Percentiles rank a stretch among this genome's conserved stretches.
Evolutionary conservation across 2,329 filamentous ascomycete species (phyloP).

Genomic region (Harringtonia aguacate): DNA sequence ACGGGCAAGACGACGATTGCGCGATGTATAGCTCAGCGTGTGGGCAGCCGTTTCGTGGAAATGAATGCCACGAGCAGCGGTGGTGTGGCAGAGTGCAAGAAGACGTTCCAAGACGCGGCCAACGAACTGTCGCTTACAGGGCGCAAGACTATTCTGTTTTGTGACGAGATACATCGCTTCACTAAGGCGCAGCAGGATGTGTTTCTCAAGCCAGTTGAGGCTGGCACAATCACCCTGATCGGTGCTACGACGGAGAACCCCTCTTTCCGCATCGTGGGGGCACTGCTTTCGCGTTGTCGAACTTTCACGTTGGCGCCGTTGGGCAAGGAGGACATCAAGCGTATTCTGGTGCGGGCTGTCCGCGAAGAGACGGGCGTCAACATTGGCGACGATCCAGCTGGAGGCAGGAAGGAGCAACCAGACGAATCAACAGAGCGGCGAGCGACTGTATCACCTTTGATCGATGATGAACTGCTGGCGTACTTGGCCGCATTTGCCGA

Average conservation of each 20-base stretch:
- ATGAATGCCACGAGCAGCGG: conserved; percentile 89
- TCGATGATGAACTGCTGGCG: conserved; percentile 65
- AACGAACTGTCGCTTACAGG: conserved; percentile 74
- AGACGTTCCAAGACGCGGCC: conserved; percentile 75
- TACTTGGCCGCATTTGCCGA: conserved; percentile 84
- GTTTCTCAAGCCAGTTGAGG: conserved; percentile 85
- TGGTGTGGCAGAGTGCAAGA: conserved; percentile 85
- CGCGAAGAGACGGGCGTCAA: conserved; percentile 34
- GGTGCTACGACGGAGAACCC: conserved; percentile 97
- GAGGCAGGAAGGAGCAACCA: not conserved
- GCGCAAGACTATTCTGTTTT: conserved; percentile 90
- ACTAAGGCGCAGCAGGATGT: conserved; percentile 90
- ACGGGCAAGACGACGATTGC: conserved; percentile 90
- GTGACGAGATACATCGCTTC: conserved; percentile 93
- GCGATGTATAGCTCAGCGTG: conserved; percentile 72
- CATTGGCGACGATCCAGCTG: not conserved
- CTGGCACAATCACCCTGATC: conserved; percentile 80
- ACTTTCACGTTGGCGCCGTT: conserved; percentile 81
- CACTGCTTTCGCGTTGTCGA: conserved; percentile 77
- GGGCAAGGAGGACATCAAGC: conserved; percentile 56
- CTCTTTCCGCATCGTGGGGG: conserved; percentile 82
- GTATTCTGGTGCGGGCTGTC: conserved; percentile 69
- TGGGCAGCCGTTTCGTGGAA: conserved; percentile 81
- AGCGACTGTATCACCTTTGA: conserved; percentile 36
- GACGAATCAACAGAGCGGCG: conserved; percentile 29